Percentiles rank a stretch among this genome's conserved stretches.
Conservation (phyloP, 176 grass and related monocot genomes). For the Chloris gayana region DNA sequence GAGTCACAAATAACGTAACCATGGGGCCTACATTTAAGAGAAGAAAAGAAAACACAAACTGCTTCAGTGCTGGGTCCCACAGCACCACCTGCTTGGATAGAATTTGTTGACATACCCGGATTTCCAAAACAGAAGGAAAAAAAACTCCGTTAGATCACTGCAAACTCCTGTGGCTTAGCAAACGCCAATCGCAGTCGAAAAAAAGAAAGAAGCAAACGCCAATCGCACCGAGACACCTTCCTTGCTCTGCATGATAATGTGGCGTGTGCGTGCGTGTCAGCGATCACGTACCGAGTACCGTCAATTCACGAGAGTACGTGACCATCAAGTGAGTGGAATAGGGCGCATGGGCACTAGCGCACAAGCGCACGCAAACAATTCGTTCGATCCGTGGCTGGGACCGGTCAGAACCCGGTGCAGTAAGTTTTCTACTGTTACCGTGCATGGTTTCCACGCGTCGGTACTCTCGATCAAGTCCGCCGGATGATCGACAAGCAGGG, state of each 20-base stretch:
- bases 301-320: neutral
- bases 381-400: neutral
- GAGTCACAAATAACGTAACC: neutral
- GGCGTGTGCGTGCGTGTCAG: neutral
- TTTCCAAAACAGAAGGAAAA: no score
- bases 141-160: neutral
- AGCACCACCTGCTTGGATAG: neutral
- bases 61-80: neutral
- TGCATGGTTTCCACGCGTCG: constrained; percentile 17
- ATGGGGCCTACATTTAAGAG: neutral
- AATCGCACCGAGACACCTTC: neutral
- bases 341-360: neutral
- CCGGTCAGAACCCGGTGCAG: neutral
- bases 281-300: neutral
- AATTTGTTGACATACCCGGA: neutral
- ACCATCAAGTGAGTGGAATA: neutral
- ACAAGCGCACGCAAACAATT: neutral
- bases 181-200: neutral
- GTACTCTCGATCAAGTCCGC: neutral
- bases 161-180: neutral
- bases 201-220: neutral
- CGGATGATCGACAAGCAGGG: no score
- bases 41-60: neutral
- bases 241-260: neutral
- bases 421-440: neutral